Base-by-base conservation (phyloP, 805 yeast genomes). In the Grigorovia transvaalensis region DNA sequence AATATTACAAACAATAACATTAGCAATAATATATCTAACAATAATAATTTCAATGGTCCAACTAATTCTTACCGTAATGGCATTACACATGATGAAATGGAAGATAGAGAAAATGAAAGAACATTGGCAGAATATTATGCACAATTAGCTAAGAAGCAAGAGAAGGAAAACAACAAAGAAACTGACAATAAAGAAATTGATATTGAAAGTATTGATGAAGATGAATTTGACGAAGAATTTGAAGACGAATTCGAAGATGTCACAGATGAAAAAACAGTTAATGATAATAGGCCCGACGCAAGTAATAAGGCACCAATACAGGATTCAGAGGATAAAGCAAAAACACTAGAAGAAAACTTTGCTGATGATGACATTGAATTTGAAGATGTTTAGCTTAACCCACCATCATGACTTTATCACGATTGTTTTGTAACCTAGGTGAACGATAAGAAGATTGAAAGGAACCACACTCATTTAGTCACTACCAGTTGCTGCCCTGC, bases 51-150 rank as follows among this genome's bases (percentile, higher is more conserved):
- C n/a, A 38, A 7, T 13, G 11, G 18, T 8, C 7, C 33, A 3
- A 40, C 20, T 4, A 44, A 35, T 29, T 42, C 49, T 48, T 50
- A 58, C 57, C 40, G 47, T 35, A 52, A 56, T 51, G 54, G 54
- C 46, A 52, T 62, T 52, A 54, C 66, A 13, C 68, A 66, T 47
- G 61, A 72, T 45, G 76, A 72, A 47, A 62, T 72, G n/a, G 78
- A 79, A 58, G 82, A 84, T 52, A 73, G 76, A 58, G 85, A 82
- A 64, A 82, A 83, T 41, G 84, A 84, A 66, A 87, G 82, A 58
- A 88, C 88, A 2, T 67, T 81, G 59, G 76, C 80, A n/a, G 82
- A 80, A 17, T 87, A 86, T 63, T 87, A 87, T 63, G 88, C 88
- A 9, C 81, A 83, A 58, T 73, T 86, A 66, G 88, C 86, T 9